A percentile compares a stretch with the other conserved stretches of the same genome.
Evolutionary conservation across 1,284 basidiomycete species (phyloP).

Genomic region (Tilletia horrida): DNA sequence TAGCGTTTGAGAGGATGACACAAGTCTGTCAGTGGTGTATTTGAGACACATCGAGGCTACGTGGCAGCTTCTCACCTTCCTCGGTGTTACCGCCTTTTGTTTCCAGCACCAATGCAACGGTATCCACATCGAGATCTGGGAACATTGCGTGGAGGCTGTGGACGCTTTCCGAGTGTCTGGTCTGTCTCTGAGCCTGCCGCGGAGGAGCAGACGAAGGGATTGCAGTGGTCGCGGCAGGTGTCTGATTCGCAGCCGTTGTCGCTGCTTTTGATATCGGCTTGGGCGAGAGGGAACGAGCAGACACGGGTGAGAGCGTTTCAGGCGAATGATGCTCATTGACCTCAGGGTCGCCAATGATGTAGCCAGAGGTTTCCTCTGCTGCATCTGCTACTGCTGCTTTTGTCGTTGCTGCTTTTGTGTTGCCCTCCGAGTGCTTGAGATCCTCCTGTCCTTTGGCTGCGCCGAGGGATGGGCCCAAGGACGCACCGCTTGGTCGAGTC

Average conservation of each 20-base stretch:
- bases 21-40: not conserved
- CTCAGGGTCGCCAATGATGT: conserved; percentile 13
- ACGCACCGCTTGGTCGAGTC: not conserved
- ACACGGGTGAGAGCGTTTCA: conserved; percentile 33
- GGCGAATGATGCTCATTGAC: conserved; percentile 20
- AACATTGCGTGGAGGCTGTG: conserved; percentile 43
- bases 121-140: conserved; percentile 41
- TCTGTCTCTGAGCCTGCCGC: not conserved
- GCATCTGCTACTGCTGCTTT: not conserved
- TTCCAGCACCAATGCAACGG: conserved; percentile 39
- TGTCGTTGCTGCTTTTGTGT: not conserved
- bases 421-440: not conserved
- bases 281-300: conserved; percentile 33
- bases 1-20: not conserved
- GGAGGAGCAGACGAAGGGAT: not conserved
- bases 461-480: too few species aligned
- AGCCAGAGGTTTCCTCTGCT: not conserved
- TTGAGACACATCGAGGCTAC: not conserved
- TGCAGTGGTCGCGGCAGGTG: not conserved
- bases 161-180: conserved; percentile 26
- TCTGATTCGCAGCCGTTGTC: not conserved
- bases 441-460: too few species aligned
- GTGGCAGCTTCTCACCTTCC: conserved; percentile 22
- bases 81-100: conserved; percentile 38
- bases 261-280: conserved; percentile 9